These are phyloP conservation scores for Phytophthora aleatoria DNA, from an alignment of 352 stramenopile genomes.

Conservation along the genomic window DNA sequence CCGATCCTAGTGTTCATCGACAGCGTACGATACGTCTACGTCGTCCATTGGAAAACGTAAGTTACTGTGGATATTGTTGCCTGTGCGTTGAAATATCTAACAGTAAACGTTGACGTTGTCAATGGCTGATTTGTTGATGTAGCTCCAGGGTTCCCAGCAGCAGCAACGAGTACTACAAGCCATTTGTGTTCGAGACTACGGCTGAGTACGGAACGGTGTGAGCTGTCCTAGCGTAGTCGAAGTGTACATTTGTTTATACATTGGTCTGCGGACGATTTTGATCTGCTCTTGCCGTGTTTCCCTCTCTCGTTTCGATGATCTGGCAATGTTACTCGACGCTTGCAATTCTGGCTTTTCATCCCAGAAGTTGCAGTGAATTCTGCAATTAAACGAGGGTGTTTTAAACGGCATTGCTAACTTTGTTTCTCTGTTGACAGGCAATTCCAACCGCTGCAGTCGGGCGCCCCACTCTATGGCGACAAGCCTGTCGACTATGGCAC, in stretches of 20 bases:
- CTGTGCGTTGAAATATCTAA: not conserved
- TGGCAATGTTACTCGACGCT: too few species aligned
- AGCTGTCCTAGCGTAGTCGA: slow-evolving; percentile 18
- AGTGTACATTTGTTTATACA: slow-evolving; percentile 41
- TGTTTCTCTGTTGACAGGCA: slow-evolving; percentile 7
- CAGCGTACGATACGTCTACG: slow-evolving; percentile 47
- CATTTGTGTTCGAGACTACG: slow-evolving; percentile 52
- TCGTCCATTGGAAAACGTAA: slow-evolving; percentile 57
- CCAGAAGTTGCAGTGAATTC: slow-evolving; percentile 23
- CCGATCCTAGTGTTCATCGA: slow-evolving; percentile 50
- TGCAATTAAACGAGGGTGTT: not conserved
- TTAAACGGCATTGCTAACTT: slow-evolving; percentile 5
- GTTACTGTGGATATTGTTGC: slow-evolving; percentile 8
- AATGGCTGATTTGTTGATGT: slow-evolving; percentile 5
- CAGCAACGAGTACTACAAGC: slow-evolving; percentile 54
- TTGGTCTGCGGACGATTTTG: slow-evolving; percentile 23
- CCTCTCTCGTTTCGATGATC: not conserved
- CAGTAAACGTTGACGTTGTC: slow-evolving; percentile 4
- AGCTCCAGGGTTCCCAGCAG: slow-evolving; percentile 20
- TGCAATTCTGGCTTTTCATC: too few species aligned
- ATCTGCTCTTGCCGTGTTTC: slow-evolving; percentile 10
- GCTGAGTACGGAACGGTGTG: slow-evolving; percentile 61
- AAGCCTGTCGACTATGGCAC: slow-evolving; percentile 60
- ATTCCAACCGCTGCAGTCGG: slow-evolving; percentile 30
- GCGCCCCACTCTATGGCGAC: slow-evolving; percentile 47